Percentiles rank a stretch among this genome's conserved stretches.
Conservation (phyloP, 2,329 filamentous ascomycete genomes). For the Cryphonectria radicalis region DNA sequence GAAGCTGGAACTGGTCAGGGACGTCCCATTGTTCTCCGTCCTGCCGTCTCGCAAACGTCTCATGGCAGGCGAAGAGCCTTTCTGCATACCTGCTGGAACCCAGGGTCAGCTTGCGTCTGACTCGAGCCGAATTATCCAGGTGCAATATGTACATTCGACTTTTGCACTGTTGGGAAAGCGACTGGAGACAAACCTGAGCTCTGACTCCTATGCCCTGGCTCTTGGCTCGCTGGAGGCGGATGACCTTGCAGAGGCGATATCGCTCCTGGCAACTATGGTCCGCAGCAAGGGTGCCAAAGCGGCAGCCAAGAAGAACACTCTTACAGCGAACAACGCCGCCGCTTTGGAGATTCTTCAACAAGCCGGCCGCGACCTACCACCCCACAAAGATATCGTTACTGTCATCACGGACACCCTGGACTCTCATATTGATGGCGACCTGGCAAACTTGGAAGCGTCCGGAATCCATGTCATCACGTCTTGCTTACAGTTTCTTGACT, state of each 20-base stretch:
- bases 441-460: conserved; percentile 61
- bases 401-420: conserved; percentile 88
- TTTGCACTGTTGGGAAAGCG: conserved; percentile 79
- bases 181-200: conserved; percentile 67
- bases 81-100: conserved; percentile 69
- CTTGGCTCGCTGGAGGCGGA: conserved; percentile 61
- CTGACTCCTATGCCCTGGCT: conserved; percentile 57
- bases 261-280: conserved; percentile 73
- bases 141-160: conserved; percentile 80
- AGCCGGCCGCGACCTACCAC: conserved; percentile 57
- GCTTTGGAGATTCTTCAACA: conserved; percentile 59
- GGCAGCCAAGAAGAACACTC: conserved; percentile 21
- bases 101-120: conserved; percentile 77
- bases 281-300: conserved; percentile 51
- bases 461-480: conserved; percentile 69
- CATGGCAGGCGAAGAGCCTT: conserved; percentile 51
- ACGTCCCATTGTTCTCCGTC: conserved; percentile 66
- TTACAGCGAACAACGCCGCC: conserved; percentile 34
- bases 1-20: conserved; percentile 68
- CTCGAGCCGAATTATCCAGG: conserved; percentile 72
- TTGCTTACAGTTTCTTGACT: conserved; percentile 80
- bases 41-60: conserved; percentile 49
- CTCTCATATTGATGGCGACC: conserved; percentile 62
- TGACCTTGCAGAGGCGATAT: conserved; percentile 73
- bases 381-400: conserved; percentile 75